These are phyloP conservation scores for Knoxia roxburghii DNA, from an alignment of 257 asterid species.

Conservation along the genomic window DNA sequence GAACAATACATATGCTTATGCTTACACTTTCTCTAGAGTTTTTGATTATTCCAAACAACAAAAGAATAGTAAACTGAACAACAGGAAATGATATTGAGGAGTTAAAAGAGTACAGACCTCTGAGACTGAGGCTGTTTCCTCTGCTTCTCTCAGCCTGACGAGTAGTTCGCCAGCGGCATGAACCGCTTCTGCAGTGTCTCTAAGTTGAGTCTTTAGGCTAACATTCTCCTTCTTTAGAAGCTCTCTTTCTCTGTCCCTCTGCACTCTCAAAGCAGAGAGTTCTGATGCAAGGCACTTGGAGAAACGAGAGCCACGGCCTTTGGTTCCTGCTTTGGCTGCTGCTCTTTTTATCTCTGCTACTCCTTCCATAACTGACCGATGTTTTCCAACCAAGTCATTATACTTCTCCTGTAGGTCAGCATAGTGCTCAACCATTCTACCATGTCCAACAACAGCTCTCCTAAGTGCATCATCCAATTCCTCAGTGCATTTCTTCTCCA, in stretches of 20 bases:
- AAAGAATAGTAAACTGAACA: background rate
- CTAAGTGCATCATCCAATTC: constrained; percentile 83
- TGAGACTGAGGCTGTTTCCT: constrained; percentile 69
- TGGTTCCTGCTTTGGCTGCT: constrained; percentile 83
- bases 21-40: background rate
- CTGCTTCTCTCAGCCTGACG: constrained; percentile 85
- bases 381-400: constrained; percentile 59
- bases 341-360: constrained; percentile 85
- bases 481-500: constrained; percentile 71
- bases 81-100: background rate
- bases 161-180: constrained; percentile 98
- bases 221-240: constrained; percentile 67
- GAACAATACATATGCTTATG: background rate
- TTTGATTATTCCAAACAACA: background rate
- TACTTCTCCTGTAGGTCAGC: constrained; percentile 82
- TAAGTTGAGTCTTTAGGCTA: constrained; percentile 65
- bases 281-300: constrained; percentile 83
- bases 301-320: constrained; percentile 74
- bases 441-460: constrained; percentile 73
- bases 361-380: constrained; percentile 67
- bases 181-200: constrained; percentile 97
- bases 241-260: constrained; percentile 78
- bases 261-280: constrained; percentile 81
- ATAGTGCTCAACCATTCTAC: constrained; percentile 91
- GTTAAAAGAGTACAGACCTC: constrained; percentile 40